phyloP scores from a whole-genome alignment of 768 basidiomycete genomes.

The Terana coerulea region DNA sequence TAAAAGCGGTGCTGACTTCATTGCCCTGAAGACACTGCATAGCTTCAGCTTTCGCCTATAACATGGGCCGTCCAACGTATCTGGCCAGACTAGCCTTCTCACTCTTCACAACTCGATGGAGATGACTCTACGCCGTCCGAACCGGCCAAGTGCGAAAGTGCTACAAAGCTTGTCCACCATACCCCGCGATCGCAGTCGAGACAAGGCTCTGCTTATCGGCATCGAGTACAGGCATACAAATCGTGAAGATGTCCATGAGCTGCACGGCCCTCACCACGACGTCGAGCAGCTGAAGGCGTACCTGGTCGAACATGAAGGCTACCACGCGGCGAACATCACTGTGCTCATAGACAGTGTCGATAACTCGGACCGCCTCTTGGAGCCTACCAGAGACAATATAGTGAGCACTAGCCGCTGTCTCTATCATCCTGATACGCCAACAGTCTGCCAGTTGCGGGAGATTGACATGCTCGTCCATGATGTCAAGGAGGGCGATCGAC shows the following conservation, averaged over 20 bases:
- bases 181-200: background rate
- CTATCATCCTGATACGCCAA: background rate
- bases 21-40: no score
- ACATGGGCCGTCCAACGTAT: no score
- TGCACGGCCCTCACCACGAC: conserved; percentile 14
- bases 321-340: conserved; percentile 11
- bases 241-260: background rate
- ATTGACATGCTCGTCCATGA: conserved; percentile 14
- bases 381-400: conserved; percentile 16
- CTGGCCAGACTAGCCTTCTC: no score
- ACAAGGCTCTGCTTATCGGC: conserved; percentile 17
- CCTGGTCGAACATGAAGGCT: conserved; percentile 12
- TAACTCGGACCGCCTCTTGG: background rate
- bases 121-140: no score
- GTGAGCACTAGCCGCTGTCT: conserved; percentile 4
- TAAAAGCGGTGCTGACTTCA: no score
- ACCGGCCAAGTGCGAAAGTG: no score
- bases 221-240: conserved; percentile 8
- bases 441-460: conserved; percentile 12
- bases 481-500: conserved; percentile 20
- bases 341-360: conserved; percentile 17
- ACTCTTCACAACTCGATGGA: no score
- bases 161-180: no score
- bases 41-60: no score
- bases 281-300: conserved; percentile 9